A percentile compares a stretch with the other conserved stretches of the same genome.
Evolutionary conservation across 2,329 filamentous ascomycete genomes (phyloP).

Genomic region (Phialophora tarda): DNA sequence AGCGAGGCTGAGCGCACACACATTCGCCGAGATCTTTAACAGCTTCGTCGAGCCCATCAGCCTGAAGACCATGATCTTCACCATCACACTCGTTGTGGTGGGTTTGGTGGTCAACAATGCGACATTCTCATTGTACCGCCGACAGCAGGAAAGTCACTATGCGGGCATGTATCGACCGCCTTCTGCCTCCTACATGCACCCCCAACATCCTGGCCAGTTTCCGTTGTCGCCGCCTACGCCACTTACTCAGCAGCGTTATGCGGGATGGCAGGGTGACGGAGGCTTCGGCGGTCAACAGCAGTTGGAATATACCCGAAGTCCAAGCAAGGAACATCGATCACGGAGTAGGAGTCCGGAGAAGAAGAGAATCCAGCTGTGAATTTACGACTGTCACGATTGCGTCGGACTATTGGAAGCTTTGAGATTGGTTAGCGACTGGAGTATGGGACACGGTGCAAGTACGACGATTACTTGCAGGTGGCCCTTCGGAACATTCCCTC

Average conservation of each 20-base stretch:
- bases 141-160: slow-evolving; percentile 36
- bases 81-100: slow-evolving; percentile 35
- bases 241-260: slow-evolving; percentile 33
- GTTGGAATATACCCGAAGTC: slow-evolving; percentile 39
- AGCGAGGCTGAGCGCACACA: slow-evolving; percentile 81
- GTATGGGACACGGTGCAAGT: not conserved
- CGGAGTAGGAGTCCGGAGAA: slow-evolving; percentile 39
- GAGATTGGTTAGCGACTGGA: slow-evolving; percentile 2
- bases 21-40: slow-evolving; percentile 91
- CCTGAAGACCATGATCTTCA: slow-evolving; percentile 70
- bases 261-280: slow-evolving; percentile 33
- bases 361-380: slow-evolving; percentile 28
- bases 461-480: not conserved
- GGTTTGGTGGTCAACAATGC: slow-evolving; percentile 38
- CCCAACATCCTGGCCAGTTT: slow-evolving; percentile 29
- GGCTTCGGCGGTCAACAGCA: slow-evolving; percentile 28
- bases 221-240: slow-evolving; percentile 28
- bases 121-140: slow-evolving; percentile 38
- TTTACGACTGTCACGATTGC: slow-evolving; percentile 5
- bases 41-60: slow-evolving; percentile 90
- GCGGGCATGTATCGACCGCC: slow-evolving; percentile 30
- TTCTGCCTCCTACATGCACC: slow-evolving; percentile 35
- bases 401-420: slow-evolving; percentile 5
- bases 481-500: not conserved
- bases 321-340: slow-evolving; percentile 38